Conservation (phyloP, 306 rosid genomes). For the Ormosia semicastrata region DNA sequence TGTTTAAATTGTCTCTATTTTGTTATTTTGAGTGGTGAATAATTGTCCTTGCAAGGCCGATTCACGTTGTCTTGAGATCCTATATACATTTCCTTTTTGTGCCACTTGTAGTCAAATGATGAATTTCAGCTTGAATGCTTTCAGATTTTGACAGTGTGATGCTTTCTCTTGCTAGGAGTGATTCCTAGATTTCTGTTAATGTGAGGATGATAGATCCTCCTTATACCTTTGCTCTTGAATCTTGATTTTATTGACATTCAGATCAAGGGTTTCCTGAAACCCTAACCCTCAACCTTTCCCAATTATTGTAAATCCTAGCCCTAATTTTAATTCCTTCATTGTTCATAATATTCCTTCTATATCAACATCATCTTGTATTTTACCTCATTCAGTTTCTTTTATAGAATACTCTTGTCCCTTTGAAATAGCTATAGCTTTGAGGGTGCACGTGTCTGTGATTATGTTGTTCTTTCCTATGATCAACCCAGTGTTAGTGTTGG, state of each 20-base stretch:
- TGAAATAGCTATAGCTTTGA: constrained; percentile 14
- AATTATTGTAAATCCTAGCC: background rate
- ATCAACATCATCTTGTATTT: background rate
- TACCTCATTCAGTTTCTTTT: background rate
- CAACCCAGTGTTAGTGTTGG: constrained; percentile 14
- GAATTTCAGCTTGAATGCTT: background rate
- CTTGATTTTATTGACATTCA: background rate
- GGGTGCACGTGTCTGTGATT: background rate
- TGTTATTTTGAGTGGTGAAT: background rate
- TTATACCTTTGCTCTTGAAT: background rate
- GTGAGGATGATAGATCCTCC: background rate
- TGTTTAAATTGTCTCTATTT: background rate
- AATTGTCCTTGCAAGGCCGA: background rate
- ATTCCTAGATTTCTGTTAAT: background rate
- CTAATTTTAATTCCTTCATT: background rate
- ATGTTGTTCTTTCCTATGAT: background rate
- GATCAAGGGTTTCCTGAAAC: background rate
- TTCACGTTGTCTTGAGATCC: background rate
- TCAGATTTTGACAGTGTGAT: background rate
- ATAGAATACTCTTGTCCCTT: background rate
- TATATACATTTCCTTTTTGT: background rate
- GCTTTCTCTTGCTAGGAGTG: background rate
- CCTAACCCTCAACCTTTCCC: background rate
- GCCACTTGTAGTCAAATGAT: background rate
- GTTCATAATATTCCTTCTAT: background rate